Evolutionary conservation across 2,329 filamentous ascomycete species (phyloP), one percentile per base, ranked within the genome.

Genomic region (Coniochaeta hoffmannii): DNA sequence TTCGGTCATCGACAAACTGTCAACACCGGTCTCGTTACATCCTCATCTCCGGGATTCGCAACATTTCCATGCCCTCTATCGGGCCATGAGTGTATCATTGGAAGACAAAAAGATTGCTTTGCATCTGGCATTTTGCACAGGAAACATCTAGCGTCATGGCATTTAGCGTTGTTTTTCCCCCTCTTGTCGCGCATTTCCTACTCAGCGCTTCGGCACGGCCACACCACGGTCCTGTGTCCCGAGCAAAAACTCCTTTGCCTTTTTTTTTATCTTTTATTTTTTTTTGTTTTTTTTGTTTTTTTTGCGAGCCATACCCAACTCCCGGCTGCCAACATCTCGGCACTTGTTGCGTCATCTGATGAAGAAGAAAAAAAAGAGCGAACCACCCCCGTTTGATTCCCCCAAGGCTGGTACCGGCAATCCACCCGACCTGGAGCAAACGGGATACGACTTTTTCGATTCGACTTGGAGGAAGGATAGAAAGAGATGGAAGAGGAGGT

Each of bases 341-440:
- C 35, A 36, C 35, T 36, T 5, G 11, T 41, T 46, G 41, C n/a
- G 41, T 46, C 41, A n/a, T 46, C 19, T 12, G 38, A 44, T 24
- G 17, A 35, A 53, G 54, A 61, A 63, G 61, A 60, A 62, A 59
- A 54, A 55, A 53, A n/a, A n/a, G n/a, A n/a, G n/a, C n/a, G 36
- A 50, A 28, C 50, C 56, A 24, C 50, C 51, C n/a, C 38, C 57
- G 49, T 44, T 34, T 51, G 44, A 55, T 51, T 50, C 19, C 53
- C n/a, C 46, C 34, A 30, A 44, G 46, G 44, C 30, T 31, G 30
- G 32, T 32, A 49, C 22, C 22, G 24, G 19, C 14, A 38, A 32
- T 15, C 34, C 46, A 26, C 44, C 22, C 17, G 15, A 19, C 30
- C 8, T 36, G 53, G 41, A 19, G 11, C 12, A 41, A 50, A 31